Conservation (phyloP, 352 stramenopile species). For the Globisporangium middletonii region DNA sequence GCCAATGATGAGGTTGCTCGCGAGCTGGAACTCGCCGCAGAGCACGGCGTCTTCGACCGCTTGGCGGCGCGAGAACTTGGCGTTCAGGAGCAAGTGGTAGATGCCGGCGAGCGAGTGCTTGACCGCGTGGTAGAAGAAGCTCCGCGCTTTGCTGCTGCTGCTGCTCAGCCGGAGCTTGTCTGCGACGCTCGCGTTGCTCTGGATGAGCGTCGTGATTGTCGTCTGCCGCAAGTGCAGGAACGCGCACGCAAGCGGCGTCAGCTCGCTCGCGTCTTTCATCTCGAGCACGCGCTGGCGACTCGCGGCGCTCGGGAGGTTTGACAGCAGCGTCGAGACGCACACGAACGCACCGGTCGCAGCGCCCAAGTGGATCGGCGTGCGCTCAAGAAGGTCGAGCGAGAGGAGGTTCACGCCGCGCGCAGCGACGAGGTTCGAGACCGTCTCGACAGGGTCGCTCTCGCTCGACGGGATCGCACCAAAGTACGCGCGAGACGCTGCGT, state of each 20-base stretch:
- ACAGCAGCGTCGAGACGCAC: conserved; percentile 58
- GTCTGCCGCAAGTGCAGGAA: conserved; percentile 58
- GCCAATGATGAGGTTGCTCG: conserved; percentile 56
- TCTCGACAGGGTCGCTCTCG: conserved; percentile 70
- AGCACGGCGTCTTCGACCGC: conserved; percentile 66
- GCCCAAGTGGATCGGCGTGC: conserved; percentile 56
- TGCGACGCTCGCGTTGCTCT: conserved; percentile 46
- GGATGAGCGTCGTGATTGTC: conserved; percentile 71
- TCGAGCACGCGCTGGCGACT: conserved; percentile 28
- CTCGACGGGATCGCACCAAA: conserved; percentile 30
- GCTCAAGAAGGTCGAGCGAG: conserved; percentile 37
- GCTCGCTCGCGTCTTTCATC: conserved; percentile 31
- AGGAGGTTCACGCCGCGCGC: conserved; percentile 37
- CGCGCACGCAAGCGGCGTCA: conserved; percentile 51
- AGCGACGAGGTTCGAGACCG: conserved; percentile 57
- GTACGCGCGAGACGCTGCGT: conserved; percentile 31
- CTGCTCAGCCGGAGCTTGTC: conserved; percentile 14
- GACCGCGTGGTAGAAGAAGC: conserved; percentile 77
- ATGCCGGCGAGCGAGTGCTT: conserved; percentile 64
- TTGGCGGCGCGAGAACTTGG: conserved; percentile 67
- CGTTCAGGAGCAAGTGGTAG: conserved; percentile 70
- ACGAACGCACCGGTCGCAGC: conserved; percentile 74
- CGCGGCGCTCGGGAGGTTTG: conserved; percentile 14
- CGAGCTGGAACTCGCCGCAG: conserved; percentile 66
- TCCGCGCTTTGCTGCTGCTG: conserved; percentile 21